These are phyloP conservation scores for Monilinia aucupariae DNA, from an alignment of 2,329 filamentous ascomycete species.

Conservation along the genomic window DNA sequence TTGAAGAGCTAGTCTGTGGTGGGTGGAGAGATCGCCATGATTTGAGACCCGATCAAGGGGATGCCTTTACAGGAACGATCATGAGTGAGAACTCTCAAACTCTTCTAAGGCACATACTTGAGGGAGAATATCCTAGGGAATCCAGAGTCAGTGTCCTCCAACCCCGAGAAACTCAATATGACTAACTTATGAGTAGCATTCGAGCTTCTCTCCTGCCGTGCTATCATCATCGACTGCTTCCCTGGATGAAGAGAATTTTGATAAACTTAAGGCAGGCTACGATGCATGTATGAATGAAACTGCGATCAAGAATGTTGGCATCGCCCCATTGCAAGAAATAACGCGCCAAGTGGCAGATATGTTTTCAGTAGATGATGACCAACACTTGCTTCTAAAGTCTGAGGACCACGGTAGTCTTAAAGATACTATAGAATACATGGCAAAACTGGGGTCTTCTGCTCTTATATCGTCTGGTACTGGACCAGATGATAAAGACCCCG, in stretches of 20 bases:
- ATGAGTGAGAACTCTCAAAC: constrained; percentile 57
- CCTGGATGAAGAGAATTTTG: constrained; percentile 57
- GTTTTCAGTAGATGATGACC: constrained; percentile 37
- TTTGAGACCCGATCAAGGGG: constrained; percentile 57
- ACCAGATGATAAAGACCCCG: constrained; percentile 44
- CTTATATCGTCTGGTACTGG: constrained; percentile 31
- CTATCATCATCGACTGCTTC: constrained; percentile 38
- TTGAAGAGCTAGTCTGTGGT: constrained; percentile 62
- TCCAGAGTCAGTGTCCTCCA: constrained; percentile 34
- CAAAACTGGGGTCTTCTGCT: constrained; percentile 41
- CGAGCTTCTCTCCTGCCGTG: constrained; percentile 43
- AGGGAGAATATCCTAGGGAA: constrained; percentile 48
- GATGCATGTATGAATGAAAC: constrained; percentile 60
- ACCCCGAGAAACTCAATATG: not conserved
- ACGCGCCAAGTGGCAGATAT: constrained; percentile 47
- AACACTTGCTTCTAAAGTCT: constrained; percentile 21
- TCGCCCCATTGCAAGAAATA: constrained; percentile 50
- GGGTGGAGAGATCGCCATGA: constrained; percentile 61
- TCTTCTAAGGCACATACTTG: constrained; percentile 57
- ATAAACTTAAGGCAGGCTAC: constrained; percentile 60
- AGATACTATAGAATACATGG: constrained; percentile 44
- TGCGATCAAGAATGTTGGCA: constrained; percentile 49
- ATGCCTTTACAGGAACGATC: constrained; percentile 53
- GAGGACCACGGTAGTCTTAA: constrained; percentile 37
- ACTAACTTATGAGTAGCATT: constrained; percentile 38